phyloP scores from a whole-genome alignment of 2,329 filamentous ascomycete species.

The Ophiostoma australiae region DNA sequence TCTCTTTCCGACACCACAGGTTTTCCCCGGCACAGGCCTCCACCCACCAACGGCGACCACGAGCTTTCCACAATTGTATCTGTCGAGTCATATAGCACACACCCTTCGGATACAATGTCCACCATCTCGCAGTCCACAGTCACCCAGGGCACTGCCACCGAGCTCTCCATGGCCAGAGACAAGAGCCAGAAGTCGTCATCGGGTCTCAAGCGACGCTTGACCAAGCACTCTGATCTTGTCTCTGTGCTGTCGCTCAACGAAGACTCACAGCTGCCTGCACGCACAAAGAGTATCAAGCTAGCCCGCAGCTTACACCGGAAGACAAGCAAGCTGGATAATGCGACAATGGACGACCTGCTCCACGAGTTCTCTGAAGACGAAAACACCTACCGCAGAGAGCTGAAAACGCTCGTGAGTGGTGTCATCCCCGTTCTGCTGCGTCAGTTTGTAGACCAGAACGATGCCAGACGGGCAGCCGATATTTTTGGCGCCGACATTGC shows the following conservation, averaged over 20 bases:
- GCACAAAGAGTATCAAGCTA: slow-evolving; percentile 66
- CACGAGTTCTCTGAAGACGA: slow-evolving; percentile 79
- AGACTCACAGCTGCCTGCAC: slow-evolving; percentile 49
- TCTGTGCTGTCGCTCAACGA: slow-evolving; percentile 70
- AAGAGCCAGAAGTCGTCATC: slow-evolving; percentile 43
- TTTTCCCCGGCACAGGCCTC: slow-evolving; percentile 35
- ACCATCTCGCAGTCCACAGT: slow-evolving; percentile 48
- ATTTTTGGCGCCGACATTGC: slow-evolving; percentile 58
- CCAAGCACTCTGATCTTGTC: slow-evolving; percentile 88
- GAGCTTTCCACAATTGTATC: slow-evolving; percentile 56
- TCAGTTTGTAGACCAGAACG: slow-evolving; percentile 70
- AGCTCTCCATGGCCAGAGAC: slow-evolving; percentile 41
- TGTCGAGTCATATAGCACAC: slow-evolving; percentile 44
- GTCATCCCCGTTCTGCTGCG: slow-evolving; percentile 89
- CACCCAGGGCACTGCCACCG: slow-evolving; percentile 49
- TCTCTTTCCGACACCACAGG: slow-evolving; percentile 27
- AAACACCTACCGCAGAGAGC: slow-evolving; percentile 78
- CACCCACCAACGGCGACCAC: slow-evolving; percentile 52
- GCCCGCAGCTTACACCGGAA: slow-evolving; percentile 72
- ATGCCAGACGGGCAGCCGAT: slow-evolving; percentile 54
- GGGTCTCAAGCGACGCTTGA: slow-evolving; percentile 68
- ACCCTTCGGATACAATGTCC: slow-evolving; percentile 49
- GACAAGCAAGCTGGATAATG: slow-evolving; percentile 59
- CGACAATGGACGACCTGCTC: slow-evolving; percentile 71
- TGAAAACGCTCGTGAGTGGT: slow-evolving; percentile 89